Evolutionary conservation across 108 stramenopile species (phyloP).

Genomic region (Cyclotella baltica): DNA sequence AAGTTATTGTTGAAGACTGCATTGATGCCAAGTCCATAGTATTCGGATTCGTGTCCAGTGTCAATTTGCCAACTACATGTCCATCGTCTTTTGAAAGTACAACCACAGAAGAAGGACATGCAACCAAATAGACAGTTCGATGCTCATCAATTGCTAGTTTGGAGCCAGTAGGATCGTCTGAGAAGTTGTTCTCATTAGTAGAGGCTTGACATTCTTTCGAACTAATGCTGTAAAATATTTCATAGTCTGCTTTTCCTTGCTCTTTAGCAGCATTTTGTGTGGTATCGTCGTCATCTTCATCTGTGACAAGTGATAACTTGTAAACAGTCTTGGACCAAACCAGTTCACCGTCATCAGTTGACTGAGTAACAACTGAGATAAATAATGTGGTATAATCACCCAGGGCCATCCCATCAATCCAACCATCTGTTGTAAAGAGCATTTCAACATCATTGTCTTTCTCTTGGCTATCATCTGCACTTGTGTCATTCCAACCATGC

Average conservation of each 20-base stretch:
- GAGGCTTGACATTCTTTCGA: constrained; percentile 51
- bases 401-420: constrained; percentile 69
- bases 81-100: constrained; percentile 37
- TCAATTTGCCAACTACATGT: constrained; percentile 35
- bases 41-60: constrained; percentile 22
- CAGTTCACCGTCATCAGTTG: not conserved
- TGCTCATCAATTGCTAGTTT: constrained; percentile 60
- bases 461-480: constrained; percentile 13
- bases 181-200: not conserved
- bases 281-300: constrained; percentile 17
- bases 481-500: constrained; percentile 61
- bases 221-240: constrained; percentile 29
- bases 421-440: constrained; percentile 33
- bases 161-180: constrained; percentile 17
- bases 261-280: not conserved
- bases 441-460: constrained; percentile 33
- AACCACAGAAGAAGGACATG: constrained; percentile 33
- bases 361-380: constrained; percentile 35
- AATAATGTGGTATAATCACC: constrained; percentile 44
- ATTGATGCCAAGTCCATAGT: too few species aligned
- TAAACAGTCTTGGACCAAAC: constrained; percentile 31
- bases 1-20: constrained; percentile 19
- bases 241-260: constrained; percentile 10
- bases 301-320: constrained; percentile 13
- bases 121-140: constrained; percentile 59